A percentile compares a stretch with the other conserved stretches of the same genome.
Evolutionary conservation across 257 asterid species (phyloP).

Genomic region (Cordia subcordata): DNA sequence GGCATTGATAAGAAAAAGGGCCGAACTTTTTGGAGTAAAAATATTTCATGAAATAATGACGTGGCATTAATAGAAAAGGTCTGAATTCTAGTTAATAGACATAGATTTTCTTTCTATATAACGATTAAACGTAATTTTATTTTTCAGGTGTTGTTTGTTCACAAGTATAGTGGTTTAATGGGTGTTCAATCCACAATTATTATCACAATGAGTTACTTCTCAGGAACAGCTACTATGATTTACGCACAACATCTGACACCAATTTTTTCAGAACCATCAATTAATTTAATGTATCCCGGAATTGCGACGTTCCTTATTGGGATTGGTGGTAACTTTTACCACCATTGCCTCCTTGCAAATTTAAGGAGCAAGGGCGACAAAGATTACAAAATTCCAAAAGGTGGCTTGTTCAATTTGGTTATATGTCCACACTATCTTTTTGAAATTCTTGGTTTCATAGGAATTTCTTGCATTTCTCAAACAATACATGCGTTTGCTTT

Average conservation of each 20-base stretch:
- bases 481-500: conserved; percentile 30
- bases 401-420: conserved; percentile 46
- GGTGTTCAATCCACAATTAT: conserved; percentile 32
- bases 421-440: conserved; percentile 65
- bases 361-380: conserved; percentile 42
- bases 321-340: conserved; percentile 53
- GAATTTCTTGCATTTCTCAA: conserved; percentile 53
- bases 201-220: conserved; percentile 46
- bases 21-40: too few relatives aligned
- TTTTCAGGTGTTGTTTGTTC: conserved; percentile 52
- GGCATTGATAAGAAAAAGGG: too few relatives aligned
- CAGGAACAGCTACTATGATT: conserved; percentile 32
- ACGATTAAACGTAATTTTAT: neutral
- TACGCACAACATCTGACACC: conserved; percentile 35
- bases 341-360: conserved; percentile 56
- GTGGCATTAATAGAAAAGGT: neutral
- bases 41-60: too few relatives aligned
- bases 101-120: neutral
- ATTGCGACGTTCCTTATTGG: conserved; percentile 37
- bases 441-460: conserved; percentile 54
- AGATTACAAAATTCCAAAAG: conserved; percentile 50
- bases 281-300: conserved; percentile 42
- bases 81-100: too few relatives aligned
- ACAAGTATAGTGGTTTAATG: conserved; percentile 49
- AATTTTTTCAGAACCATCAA: conserved; percentile 34